Evolutionary conservation across 75 land plant genomes (phyloP).

Genomic region (Ceratopteris richardii): DNA sequence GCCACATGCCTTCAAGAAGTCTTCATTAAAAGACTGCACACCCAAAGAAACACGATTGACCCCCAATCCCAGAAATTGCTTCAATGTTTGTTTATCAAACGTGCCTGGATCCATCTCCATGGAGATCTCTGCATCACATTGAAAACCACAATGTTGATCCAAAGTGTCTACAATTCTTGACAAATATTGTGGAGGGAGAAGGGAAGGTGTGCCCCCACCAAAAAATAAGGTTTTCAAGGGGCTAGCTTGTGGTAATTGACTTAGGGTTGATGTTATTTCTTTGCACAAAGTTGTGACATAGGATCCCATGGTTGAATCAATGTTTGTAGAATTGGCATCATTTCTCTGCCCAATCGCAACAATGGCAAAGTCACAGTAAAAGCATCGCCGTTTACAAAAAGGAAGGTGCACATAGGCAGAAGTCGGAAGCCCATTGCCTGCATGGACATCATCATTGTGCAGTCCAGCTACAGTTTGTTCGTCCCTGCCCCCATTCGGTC

Average conservation of each 20-base stretch:
- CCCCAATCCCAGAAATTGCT: conserved; percentile 50
- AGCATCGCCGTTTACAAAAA: conserved; percentile 88
- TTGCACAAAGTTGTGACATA: conserved; percentile 49
- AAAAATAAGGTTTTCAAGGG: conserved; percentile 79
- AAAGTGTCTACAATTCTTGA: conserved; percentile 40
- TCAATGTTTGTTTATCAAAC: conserved; percentile 40
- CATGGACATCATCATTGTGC: neutral
- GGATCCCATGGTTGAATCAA: conserved; percentile 57
- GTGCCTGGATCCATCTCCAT: conserved; percentile 99
- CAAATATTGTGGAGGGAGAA: conserved; percentile 66
- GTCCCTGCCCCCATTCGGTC: too few relatives aligned
- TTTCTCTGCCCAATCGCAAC: conserved; percentile 73
- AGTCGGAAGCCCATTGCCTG: conserved; percentile 25
- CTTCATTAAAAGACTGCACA: conserved; percentile 85
- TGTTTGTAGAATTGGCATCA: conserved; percentile 3
- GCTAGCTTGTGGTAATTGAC: neutral
- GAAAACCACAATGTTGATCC: conserved; percentile 41
- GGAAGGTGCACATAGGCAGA: conserved; percentile 93
- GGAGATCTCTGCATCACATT: conserved; percentile 49
- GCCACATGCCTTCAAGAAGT: conserved; percentile 66
- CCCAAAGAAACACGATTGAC: conserved; percentile 90
- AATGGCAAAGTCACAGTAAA: conserved; percentile 95
- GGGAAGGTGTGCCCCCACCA: conserved; percentile 95
- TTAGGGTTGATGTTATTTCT: conserved; percentile 47
- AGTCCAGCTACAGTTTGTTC: too few relatives aligned